Evolutionary conservation across 176 grass and related monocot genomes (phyloP).

Genomic region (Aegilops tauschii): DNA sequence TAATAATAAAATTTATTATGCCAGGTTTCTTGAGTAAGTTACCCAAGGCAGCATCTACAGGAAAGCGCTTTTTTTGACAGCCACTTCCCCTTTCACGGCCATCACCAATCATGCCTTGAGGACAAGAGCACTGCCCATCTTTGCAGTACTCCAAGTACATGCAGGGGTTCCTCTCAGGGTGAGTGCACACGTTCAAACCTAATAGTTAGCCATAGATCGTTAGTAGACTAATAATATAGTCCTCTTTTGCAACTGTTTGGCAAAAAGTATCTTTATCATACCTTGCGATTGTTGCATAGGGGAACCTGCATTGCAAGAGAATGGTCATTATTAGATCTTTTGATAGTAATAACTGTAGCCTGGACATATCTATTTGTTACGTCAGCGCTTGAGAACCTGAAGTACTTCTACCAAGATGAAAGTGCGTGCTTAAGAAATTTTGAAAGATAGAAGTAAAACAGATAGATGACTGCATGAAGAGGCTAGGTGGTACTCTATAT

Average conservation of each 20-base stretch:
- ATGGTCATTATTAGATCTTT: background rate
- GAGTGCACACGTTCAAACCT: constrained; percentile 12
- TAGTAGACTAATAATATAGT: background rate
- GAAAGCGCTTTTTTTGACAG: background rate
- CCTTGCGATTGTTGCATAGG: constrained; percentile 17
- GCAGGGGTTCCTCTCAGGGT: constrained; percentile 20
- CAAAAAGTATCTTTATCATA: background rate
- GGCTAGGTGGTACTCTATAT: background rate
- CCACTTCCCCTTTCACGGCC: background rate
- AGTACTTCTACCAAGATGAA: background rate
- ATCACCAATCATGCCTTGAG: constrained; percentile 11
- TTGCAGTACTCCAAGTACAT: background rate
- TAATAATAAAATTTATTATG: background rate
- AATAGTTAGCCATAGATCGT: background rate
- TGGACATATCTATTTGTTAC: background rate
- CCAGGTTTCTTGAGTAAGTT: background rate
- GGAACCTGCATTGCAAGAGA: constrained; percentile 5
- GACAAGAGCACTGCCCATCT: background rate
- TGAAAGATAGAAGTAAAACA: background rate
- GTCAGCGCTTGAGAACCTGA: background rate
- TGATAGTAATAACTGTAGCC: background rate
- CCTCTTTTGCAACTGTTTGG: background rate
- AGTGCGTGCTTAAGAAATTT: background rate
- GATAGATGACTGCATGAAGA: background rate
- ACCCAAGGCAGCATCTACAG: constrained; percentile 13